Percentiles rank a stretch among this genome's conserved stretches.
These are phyloP conservation scores for Euphorbia celastroides DNA, from an alignment of 441 rosid genomes.

Conservation along the genomic window DNA sequence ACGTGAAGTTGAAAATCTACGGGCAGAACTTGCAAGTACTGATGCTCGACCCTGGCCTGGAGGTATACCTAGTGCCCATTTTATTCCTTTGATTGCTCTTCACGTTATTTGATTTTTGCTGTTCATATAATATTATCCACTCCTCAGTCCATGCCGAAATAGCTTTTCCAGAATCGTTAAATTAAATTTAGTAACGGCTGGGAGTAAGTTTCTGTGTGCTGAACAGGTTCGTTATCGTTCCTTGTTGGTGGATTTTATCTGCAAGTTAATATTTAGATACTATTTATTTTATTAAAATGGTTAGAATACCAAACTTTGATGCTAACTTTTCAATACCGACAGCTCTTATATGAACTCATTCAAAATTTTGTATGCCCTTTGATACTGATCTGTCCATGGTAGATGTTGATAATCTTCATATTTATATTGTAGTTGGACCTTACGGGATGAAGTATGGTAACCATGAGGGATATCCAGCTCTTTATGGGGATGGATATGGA, in stretches of 20 bases:
- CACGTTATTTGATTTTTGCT: not conserved
- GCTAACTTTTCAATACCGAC: not conserved
- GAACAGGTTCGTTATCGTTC: slow-evolving; percentile 1
- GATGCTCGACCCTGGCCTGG: slow-evolving; percentile 69
- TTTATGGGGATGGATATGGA: slow-evolving; percentile 65
- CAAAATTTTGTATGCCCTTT: not conserved
- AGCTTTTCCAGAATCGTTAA: not conserved
- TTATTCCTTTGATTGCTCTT: not conserved
- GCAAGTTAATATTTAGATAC: not conserved
- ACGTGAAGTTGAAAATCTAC: slow-evolving; percentile 92
- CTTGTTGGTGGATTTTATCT: not conserved
- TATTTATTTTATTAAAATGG: too few species aligned
- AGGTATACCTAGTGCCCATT: slow-evolving; percentile 37
- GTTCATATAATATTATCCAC: slow-evolving; percentile 6
- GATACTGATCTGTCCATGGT: too few species aligned
- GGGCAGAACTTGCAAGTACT: slow-evolving; percentile 66
- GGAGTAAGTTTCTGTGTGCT: not conserved
- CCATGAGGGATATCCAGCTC: slow-evolving; percentile 50
- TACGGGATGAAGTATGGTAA: slow-evolving; percentile 62
- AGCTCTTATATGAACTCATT: not conserved
- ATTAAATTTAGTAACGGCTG: not conserved
- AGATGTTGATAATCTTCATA: too few species aligned
- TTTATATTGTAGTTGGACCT: slow-evolving; percentile 47
- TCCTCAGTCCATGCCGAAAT: not conserved
- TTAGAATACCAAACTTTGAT: not conserved